Evolutionary conservation across 2,329 filamentous ascomycete species (phyloP).

Genomic region (Dothidotthia symphoricarpi): DNA sequence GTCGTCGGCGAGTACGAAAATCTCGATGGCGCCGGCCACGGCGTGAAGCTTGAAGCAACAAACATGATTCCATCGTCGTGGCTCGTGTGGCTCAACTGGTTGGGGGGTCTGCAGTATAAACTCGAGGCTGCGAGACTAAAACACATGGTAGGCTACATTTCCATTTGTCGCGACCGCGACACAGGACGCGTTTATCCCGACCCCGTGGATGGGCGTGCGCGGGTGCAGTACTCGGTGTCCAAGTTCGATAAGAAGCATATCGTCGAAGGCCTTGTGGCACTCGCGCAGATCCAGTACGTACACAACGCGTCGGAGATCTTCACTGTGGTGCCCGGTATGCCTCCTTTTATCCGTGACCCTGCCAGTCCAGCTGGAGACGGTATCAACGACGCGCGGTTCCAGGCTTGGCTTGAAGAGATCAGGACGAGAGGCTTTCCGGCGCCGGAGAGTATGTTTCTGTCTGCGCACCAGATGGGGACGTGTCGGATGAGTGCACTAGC

Average conservation of each 20-base stretch:
- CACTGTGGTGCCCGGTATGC: conserved; percentile 60
- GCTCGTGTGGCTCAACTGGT: conserved; percentile 65
- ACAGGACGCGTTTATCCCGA: conserved; percentile 72
- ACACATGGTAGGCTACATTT: conserved; percentile 70
- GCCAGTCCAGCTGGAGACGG: conserved; percentile 35
- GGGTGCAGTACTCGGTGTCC: conserved; percentile 69
- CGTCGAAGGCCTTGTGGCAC: conserved; percentile 67
- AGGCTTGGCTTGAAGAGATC: conserved; percentile 58
- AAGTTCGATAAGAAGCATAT: conserved; percentile 70
- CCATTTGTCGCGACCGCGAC: conserved; percentile 73
- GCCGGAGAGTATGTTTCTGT: conserved; percentile 57
- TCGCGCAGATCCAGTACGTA: conserved; percentile 75
- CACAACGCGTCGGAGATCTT: conserved; percentile 79
- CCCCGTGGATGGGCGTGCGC: conserved; percentile 61
- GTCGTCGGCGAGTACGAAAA: conserved; percentile 78
- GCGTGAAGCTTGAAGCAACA: conserved; percentile 74
- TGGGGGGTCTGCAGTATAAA: conserved; percentile 69
- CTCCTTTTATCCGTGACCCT: conserved; percentile 58
- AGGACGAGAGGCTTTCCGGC: conserved; percentile 52
- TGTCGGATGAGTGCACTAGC: conserved; percentile 64
- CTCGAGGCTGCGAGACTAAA: conserved; percentile 65
- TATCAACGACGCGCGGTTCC: conserved; percentile 60
- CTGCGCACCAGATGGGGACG: conserved; percentile 80
- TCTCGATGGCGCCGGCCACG: conserved; percentile 75
- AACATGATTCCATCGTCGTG: conserved; percentile 70